These are phyloP conservation scores for Torrubiellomyces zombiae DNA, from an alignment of 2,329 filamentous ascomycete species.

Conservation along the genomic window DNA sequence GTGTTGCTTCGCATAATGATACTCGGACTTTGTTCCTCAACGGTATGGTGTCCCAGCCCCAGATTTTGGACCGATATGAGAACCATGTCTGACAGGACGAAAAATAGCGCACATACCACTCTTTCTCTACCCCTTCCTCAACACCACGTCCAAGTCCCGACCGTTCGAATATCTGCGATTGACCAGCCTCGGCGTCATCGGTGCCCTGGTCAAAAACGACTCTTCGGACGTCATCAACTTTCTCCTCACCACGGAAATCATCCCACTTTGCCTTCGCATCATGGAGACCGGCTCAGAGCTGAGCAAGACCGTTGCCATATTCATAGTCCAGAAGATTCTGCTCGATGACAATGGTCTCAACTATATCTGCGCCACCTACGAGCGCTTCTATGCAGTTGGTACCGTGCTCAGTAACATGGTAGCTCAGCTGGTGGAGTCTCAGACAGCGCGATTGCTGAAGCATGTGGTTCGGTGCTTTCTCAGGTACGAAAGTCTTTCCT, in stretches of 20 bases:
- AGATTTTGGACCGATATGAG: too few species aligned
- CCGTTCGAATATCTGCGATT: constrained; percentile 95
- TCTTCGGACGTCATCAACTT: constrained; percentile 98
- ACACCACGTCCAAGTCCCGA: constrained; percentile 94
- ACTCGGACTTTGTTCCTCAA: constrained; percentile 86
- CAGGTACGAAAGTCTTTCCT: too few species aligned
- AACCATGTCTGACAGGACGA: constrained; percentile 5
- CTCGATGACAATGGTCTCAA: constrained; percentile 92
- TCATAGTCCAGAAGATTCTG: constrained; percentile 98
- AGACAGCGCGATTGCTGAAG: constrained; percentile 89
- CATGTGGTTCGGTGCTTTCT: constrained; percentile 96
- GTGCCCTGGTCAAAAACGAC: constrained; percentile 95
- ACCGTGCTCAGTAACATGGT: constrained; percentile 99
- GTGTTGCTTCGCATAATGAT: constrained; percentile 93
- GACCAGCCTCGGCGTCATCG: constrained; percentile 90
- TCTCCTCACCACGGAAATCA: constrained; percentile 93
- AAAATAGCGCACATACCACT: constrained; percentile 78
- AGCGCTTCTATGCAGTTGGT: constrained; percentile 94
- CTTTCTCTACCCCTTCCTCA: constrained; percentile 95
- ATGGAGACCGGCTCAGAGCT: constrained; percentile 99
- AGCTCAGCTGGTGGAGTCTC: constrained; percentile 88
- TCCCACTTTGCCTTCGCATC: constrained; percentile 88
- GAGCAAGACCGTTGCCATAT: constrained; percentile 97
- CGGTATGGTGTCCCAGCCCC: constrained; percentile 42
- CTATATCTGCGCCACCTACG: constrained; percentile 97